Base-by-base conservation (phyloP, 2,329 filamentous ascomycete species). In the Cytospora paraplurivora region DNA sequence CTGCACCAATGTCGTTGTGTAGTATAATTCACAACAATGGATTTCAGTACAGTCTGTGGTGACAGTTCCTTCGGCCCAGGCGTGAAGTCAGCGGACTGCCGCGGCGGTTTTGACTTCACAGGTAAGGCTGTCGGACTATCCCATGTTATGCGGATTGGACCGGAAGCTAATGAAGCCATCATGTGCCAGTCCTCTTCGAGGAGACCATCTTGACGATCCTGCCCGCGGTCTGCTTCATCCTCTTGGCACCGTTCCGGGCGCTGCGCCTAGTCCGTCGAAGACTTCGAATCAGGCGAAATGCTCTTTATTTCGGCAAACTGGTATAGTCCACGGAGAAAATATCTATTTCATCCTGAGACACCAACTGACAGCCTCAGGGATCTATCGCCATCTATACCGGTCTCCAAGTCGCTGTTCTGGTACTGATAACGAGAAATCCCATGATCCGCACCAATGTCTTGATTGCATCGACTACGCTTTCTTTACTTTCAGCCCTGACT, bases 91-190 rank as follows among this genome's bases (percentile, higher is more conserved):
- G 53, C 33, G 27, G 34, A 60, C 41, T 67, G 65, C 38, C 65
- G 65, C 32, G 62, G 62, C 13, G 64, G 64, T 13, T 67, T 66
- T 34, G 65, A 67, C 34, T 67, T 67, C 56, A 67, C 65, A 32
- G 51, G 65, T 59, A 54, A 54, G 47, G 10, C n/a, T n/a, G 33
- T 7, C 11, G 34, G 19, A 44, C 21, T 21, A 17, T n/a, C n/a
- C n/a, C n/a, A n/a, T 12, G 6, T 41, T 13, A n/a, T 2, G 11
- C 1, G 10, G 11, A 17, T 33, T 19, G 38, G 7, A 38, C 17
- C 7, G 13, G 5, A 49, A 3, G 17, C 32, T 61, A 8, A 61
- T 38, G 6, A 2, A 4, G 54, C 7, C 27, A 47, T 19, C 38
- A 12, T 27, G 27, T 27, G 2, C 27, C 32, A 67, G 65, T 62